Percentiles rank a stretch among this genome's conserved stretches.
phyloP scores from a whole-genome alignment of 306 rosid genomes.

The Castanospermum australe region DNA sequence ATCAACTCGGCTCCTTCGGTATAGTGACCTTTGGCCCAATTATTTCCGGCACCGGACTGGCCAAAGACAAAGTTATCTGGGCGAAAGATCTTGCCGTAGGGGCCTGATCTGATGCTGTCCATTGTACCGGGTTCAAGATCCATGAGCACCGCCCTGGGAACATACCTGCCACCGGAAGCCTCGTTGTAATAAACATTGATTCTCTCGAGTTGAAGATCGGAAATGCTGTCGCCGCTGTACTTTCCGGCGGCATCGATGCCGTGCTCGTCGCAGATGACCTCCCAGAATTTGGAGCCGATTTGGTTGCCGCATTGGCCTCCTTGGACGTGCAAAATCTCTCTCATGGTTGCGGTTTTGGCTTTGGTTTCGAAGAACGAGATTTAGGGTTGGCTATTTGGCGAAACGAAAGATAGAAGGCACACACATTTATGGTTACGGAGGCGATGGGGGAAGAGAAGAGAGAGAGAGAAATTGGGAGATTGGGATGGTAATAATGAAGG shows the following conservation, averaged over 20 bases:
- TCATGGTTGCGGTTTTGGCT: not conserved
- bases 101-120: conserved; percentile 48
- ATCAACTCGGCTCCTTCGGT: conserved; percentile 45
- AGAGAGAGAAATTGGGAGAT: conserved; percentile 23
- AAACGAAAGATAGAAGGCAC: not conserved
- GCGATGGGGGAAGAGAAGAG: not conserved
- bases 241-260: conserved; percentile 35
- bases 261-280: conserved; percentile 43
- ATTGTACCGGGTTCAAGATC: conserved; percentile 47
- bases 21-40: conserved; percentile 65
- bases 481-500: conserved; percentile 41
- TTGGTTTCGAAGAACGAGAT: too few species aligned
- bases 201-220: conserved; percentile 26
- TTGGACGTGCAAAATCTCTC: conserved; percentile 41
- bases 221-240: not conserved
- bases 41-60: conserved; percentile 59
- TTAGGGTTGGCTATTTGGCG: too few species aligned
- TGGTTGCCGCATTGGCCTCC: conserved; percentile 49
- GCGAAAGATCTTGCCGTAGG: conserved; percentile 35
- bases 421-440: not conserved
- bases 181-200: conserved; percentile 45
- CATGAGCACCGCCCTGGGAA: conserved; percentile 42
- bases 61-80: conserved; percentile 45
- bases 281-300: conserved; percentile 45
- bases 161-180: conserved; percentile 32